Conservation (phyloP, 495 filamentous ascomycete genomes). For the Chaetomium tenue region DNA sequence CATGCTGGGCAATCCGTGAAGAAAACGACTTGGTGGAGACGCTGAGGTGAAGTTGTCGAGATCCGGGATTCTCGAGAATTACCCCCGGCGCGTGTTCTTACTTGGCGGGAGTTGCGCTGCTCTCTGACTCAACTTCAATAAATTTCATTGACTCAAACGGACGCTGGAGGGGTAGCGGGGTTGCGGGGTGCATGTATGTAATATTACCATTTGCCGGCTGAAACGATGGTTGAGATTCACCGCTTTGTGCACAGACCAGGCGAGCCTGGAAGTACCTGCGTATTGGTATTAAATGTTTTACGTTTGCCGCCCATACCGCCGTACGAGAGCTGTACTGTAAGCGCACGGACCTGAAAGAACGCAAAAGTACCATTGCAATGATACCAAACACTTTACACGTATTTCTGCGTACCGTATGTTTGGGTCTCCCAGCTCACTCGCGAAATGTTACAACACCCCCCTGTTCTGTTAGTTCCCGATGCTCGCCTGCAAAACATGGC, state of each 20-base stretch:
- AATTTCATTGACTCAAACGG: constrained; percentile 33
- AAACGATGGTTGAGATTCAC: constrained; percentile 2
- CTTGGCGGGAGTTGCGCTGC: constrained; percentile 8
- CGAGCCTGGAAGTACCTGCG: too few species aligned
- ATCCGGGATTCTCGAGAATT: neutral
- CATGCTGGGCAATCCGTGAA: constrained; percentile 49
- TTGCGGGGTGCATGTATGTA: constrained; percentile 20
- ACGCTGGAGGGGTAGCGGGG: constrained; percentile 30
- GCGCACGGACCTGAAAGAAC: neutral
- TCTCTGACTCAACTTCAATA: constrained; percentile 28
- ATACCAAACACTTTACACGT: neutral
- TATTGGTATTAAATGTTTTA: too few species aligned
- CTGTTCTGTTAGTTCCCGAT: constrained; percentile 4
- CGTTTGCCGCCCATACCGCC: too few species aligned
- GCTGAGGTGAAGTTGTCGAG: constrained; percentile 2
- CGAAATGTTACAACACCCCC: neutral
- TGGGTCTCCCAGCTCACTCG: neutral
- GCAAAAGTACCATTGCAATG: neutral
- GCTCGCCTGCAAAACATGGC: neutral
- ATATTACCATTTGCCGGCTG: constrained; percentile 15
- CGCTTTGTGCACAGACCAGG: neutral
- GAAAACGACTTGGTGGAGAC: neutral
- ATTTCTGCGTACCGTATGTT: neutral
- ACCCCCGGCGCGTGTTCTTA: neutral
- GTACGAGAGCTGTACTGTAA: too few species aligned